Conservation (phyloP, 768 basidiomycete species). For the Tulasnella sp. region DNA sequence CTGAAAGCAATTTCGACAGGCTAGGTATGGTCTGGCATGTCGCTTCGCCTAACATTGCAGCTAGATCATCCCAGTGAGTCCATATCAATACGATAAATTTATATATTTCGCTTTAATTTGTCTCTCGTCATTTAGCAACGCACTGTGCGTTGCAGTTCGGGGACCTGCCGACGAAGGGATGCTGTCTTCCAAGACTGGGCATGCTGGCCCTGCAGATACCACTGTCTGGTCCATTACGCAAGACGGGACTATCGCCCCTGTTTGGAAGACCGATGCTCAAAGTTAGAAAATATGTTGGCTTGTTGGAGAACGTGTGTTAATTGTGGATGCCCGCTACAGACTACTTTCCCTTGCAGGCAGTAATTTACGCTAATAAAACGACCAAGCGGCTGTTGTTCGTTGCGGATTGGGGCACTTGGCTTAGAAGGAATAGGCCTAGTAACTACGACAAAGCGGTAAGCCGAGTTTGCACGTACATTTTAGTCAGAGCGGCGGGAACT, state of each 20-base stretch:
- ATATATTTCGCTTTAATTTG: neutral
- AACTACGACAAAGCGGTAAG: constrained; percentile 7
- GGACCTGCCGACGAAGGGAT: constrained; percentile 1
- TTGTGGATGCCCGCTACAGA: neutral
- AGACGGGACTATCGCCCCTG: neutral
- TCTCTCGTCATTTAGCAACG: neutral
- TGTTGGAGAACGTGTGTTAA: neutral
- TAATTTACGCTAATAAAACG: neutral
- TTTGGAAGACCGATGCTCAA: neutral
- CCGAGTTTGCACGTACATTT: neutral
- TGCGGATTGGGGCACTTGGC: neutral
- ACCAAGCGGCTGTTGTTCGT: neutral
- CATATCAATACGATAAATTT: neutral
- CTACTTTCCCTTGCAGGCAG: neutral
- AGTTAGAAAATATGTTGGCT: neutral
- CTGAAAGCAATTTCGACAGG: constrained; percentile 10
- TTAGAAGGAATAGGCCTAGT: neutral
- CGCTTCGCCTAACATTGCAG: neutral
- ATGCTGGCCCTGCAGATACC: neutral
- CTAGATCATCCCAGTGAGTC: neutral
- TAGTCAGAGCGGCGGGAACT: neutral
- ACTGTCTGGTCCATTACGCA: neutral
- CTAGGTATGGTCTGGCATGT: neutral
- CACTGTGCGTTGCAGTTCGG: neutral
- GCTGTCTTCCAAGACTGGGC: neutral